phyloP scores from a whole-genome alignment of 495 filamentous ascomycete genomes.

The Cudoniella acicularis region DNA sequence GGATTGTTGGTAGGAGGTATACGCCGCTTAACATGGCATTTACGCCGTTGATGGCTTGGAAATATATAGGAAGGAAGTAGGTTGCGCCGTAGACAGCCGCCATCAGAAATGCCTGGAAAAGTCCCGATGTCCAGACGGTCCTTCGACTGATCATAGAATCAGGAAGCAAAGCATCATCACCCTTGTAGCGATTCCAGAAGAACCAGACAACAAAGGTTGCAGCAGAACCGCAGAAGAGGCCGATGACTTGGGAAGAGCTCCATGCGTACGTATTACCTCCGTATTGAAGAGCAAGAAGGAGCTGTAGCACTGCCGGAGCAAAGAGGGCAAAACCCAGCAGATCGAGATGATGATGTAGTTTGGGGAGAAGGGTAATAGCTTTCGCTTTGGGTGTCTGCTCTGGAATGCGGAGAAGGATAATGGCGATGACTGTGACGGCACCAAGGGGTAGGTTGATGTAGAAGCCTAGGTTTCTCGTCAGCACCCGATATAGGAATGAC shows the following conservation, averaged over 20 bases:
- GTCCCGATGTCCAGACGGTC: slow-evolving; percentile 31
- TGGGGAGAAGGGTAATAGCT: neutral
- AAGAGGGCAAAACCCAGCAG: slow-evolving; percentile 41
- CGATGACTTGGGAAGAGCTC: slow-evolving; percentile 32
- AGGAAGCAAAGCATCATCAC: slow-evolving; percentile 49
- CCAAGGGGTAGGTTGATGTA: slow-evolving; percentile 64
- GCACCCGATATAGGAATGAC: neutral
- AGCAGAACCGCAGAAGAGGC: slow-evolving; percentile 45
- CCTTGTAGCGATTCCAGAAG: slow-evolving; percentile 38
- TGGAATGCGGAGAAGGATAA: slow-evolving; percentile 47
- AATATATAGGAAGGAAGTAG: slow-evolving; percentile 66
- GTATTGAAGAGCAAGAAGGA: slow-evolving; percentile 43
- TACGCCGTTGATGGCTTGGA: slow-evolving; percentile 48
- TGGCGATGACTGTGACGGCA: slow-evolving; percentile 39
- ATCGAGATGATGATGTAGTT: slow-evolving; percentile 33
- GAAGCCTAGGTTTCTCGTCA: slow-evolving; percentile 33
- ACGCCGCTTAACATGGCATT: slow-evolving; percentile 64
- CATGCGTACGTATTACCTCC: slow-evolving; percentile 40
- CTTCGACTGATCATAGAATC: slow-evolving; percentile 19
- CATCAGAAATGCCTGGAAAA: slow-evolving; percentile 52
- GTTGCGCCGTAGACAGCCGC: slow-evolving; percentile 25
- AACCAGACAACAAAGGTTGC: slow-evolving; percentile 38
- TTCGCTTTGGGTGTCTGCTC: slow-evolving; percentile 17
- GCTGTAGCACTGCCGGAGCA: slow-evolving; percentile 31
- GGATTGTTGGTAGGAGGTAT: slow-evolving; percentile 54